These are phyloP conservation scores for Abrus precatorius DNA, from an alignment of 306 rosid genomes.

Conservation along the genomic window DNA sequence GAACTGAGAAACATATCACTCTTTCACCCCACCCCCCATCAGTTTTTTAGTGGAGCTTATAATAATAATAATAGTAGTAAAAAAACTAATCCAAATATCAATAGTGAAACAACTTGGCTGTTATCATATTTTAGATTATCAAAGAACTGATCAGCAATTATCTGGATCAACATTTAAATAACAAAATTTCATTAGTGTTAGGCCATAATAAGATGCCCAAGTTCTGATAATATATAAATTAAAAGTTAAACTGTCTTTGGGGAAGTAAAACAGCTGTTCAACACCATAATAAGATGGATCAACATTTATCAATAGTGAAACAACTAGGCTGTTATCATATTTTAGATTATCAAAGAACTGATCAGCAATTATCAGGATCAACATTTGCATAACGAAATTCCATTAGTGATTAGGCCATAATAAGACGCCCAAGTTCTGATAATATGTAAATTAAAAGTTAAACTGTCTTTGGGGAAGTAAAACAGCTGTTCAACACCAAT, in stretches of 20 bases:
- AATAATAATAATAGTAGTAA: neutral
- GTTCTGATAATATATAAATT: neutral
- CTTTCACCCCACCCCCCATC: slow-evolving; percentile 7
- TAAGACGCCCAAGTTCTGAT: neutral
- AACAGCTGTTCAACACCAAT: neutral
- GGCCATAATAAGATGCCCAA: neutral
- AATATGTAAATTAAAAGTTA: slow-evolving; percentile 11
- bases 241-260: slow-evolving; percentile 7
- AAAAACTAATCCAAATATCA: slow-evolving; percentile 11
- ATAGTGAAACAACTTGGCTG: neutral
- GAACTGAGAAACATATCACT: neutral
- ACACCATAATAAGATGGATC: neutral
- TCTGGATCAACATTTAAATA: slow-evolving; percentile 22
- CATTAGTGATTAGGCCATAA: slow-evolving; percentile 13
- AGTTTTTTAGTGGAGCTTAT: slow-evolving; percentile 20
- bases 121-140: neutral
- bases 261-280: neutral
- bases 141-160: slow-evolving; percentile 4
- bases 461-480: neutral
- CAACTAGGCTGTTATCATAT: too few relatives aligned
- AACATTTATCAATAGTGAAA: too few relatives aligned
- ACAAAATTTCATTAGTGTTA: slow-evolving; percentile 18
- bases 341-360: slow-evolving; percentile 4
- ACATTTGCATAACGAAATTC: slow-evolving; percentile 23
- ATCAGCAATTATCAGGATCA: slow-evolving; percentile 5